These are phyloP conservation scores for Sarcocystis neurona DNA, from an alignment of 169 alveolate genomes.

Conservation along the genomic window DNA sequence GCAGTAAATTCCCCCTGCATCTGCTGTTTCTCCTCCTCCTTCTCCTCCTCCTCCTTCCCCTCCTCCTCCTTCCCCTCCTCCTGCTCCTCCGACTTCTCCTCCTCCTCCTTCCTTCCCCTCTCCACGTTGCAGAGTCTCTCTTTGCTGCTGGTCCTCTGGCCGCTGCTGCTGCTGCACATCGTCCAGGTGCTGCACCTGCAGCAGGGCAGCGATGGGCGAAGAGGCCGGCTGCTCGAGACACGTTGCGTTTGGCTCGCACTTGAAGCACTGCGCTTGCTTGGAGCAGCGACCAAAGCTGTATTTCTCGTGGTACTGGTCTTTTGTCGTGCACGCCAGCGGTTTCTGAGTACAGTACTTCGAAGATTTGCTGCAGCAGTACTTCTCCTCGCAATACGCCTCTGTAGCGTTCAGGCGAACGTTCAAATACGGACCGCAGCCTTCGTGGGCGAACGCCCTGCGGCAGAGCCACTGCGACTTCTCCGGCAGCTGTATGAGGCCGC, in stretches of 20 bases:
- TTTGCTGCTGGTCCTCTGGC: no score
- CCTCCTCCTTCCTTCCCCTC: no score
- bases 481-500: no score
- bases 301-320: background rate
- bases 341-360: background rate
- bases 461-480: slow-evolving; percentile 22
- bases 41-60: no score
- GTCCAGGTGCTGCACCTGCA: no score
- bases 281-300: background rate
- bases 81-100: no score
- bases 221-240: no score
- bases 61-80: no score
- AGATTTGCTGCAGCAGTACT: slow-evolving; percentile 15
- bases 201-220: no score
- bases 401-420: background rate
- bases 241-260: slow-evolving; percentile 30
- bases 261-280: slow-evolving; percentile 2
- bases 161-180: background rate
- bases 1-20: slow-evolving; percentile 35
- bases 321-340: slow-evolving; percentile 16
- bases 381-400: background rate
- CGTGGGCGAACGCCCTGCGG: background rate
- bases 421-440: slow-evolving; percentile 26
- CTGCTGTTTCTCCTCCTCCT: no score
- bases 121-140: no score